Evolutionary conservation across 2,329 filamentous ascomycete species (phyloP), one percentile per base, ranked within the genome.

Genomic region (Lasiodiplodia sp.): DNA sequence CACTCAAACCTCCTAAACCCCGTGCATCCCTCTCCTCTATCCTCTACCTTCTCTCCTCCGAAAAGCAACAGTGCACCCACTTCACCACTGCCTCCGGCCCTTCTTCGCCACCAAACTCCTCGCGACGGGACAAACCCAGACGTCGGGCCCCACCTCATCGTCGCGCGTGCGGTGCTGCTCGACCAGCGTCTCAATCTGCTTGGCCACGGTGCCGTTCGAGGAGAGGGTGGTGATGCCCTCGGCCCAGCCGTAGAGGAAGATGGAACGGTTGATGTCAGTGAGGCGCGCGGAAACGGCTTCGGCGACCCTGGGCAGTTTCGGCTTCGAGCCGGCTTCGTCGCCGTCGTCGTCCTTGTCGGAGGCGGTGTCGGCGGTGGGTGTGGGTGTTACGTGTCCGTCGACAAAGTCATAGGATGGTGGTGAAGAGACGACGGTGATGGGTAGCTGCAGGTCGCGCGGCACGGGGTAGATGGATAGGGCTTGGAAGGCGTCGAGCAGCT

Each of bases 221-320:
- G 91, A 92, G 64, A 94, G 79, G 0, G 91, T 94, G 1, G 90
- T 91, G 31, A 86, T 75, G 0, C 85, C 82, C 10, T 82, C 79
- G 11, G 84, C 83, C 92, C 92, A 94, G 18, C 91, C 91, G 74
- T 89, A 89, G 65, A 91, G 81, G 74, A 94, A 92, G 10, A 93
- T 91, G 23, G 90, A 89, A 66, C 84, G 80, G 73, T 92, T 93
- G 68, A 92, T 88, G 14, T 83, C 79, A 0, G 86, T 88, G 64
- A 92, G 80, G 6, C 83, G 80, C 10, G 81, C 72, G 5, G 75
- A 82, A 65, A 84, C 84, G 72, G 74, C 80, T 51, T 73, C 79
- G 14, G 86, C 81, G 16, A 80, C 78, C 2, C 75, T 70, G 25
- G 86, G 87, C 3, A 34, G 8, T 34, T 34, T 34, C 31, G 31